phyloP scores from a whole-genome alignment of 208 protist genomes.

The Crithidia expoeki region DNA sequence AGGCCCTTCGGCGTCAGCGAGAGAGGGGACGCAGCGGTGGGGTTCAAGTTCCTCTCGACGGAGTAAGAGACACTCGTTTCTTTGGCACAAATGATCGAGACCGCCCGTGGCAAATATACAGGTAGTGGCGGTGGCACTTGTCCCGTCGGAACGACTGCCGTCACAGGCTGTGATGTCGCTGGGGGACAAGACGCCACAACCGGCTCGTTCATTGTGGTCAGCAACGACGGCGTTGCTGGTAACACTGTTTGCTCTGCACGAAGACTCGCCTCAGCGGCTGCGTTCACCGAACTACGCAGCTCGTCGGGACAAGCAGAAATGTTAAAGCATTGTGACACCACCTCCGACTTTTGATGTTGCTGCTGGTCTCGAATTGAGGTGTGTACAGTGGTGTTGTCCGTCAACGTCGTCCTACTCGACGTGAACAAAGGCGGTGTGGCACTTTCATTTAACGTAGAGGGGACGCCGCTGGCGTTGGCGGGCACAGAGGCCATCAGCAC shows the following conservation, averaged over 20 bases:
- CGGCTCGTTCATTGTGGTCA: neutral
- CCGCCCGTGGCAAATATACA: neutral
- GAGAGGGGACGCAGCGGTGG: neutral
- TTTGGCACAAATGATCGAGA: neutral
- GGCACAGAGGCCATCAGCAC: neutral
- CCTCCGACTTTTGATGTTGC: too few species aligned
- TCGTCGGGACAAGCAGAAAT: too few species aligned
- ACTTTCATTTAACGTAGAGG: neutral
- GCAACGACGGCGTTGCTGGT: neutral
- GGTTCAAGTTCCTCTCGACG: neutral
- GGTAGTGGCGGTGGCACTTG: neutral
- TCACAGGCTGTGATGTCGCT: neutral
- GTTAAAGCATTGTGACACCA: too few species aligned
- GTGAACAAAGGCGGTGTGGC: neutral
- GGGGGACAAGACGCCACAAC: neutral
- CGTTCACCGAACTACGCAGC: too few species aligned
- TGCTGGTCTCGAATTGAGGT: too few species aligned
- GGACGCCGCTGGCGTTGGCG: neutral
- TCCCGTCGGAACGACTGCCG: neutral
- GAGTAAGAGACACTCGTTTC: neutral
- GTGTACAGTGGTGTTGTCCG: neutral
- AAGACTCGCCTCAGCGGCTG: too few species aligned
- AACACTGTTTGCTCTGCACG: neutral
- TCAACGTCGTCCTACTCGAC: neutral
- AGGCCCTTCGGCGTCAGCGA: slow-evolving; percentile 3